phyloP scores from a whole-genome alignment of 2,329 filamentous ascomycete genomes.

The Gyromitra esculenta region DNA sequence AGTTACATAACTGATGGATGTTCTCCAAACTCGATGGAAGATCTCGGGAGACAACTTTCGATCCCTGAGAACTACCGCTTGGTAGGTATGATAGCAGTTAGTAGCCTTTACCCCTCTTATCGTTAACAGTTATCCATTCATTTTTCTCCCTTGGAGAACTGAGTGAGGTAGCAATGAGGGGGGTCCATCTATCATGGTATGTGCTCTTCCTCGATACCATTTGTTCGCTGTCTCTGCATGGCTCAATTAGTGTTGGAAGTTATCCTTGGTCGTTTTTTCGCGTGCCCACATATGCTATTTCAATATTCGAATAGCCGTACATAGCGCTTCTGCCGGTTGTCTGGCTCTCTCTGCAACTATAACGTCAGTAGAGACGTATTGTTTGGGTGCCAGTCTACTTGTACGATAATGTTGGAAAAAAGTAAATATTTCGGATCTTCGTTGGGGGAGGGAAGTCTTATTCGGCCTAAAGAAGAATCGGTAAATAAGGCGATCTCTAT shows the following conservation, averaged over 20 bases:
- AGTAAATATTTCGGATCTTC: constrained; percentile 35
- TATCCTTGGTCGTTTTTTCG: constrained; percentile 40
- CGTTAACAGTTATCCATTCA: constrained; percentile 39
- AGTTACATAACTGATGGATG: constrained; percentile 17
- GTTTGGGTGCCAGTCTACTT: constrained; percentile 13
- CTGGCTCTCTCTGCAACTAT: constrained; percentile 38
- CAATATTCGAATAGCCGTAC: constrained; percentile 42
- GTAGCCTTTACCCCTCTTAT: constrained; percentile 50
- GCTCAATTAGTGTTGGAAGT: constrained; percentile 41
- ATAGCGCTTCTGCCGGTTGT: constrained; percentile 48
- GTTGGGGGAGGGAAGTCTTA: constrained; percentile 25
- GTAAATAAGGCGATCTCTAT: constrained; percentile 45
- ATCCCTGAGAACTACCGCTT: constrained; percentile 36
- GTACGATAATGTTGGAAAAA: constrained; percentile 27
- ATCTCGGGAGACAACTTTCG: constrained; percentile 13
- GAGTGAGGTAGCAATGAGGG: constrained; percentile 15
- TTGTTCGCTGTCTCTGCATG: constrained; percentile 51
- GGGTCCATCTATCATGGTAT: constrained; percentile 42
- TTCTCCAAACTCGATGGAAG: constrained; percentile 29
- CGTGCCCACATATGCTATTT: constrained; percentile 46
- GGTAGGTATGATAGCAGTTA: constrained; percentile 50
- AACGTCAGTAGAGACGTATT: constrained; percentile 44
- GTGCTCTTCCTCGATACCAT: constrained; percentile 42
- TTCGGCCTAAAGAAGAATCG: constrained; percentile 27
- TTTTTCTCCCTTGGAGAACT: constrained; percentile 5